A percentile compares a stretch with the other conserved stretches of the same genome.
Conservation (phyloP, 805 yeast genomes). For the Candida tammaniensis region DNA sequence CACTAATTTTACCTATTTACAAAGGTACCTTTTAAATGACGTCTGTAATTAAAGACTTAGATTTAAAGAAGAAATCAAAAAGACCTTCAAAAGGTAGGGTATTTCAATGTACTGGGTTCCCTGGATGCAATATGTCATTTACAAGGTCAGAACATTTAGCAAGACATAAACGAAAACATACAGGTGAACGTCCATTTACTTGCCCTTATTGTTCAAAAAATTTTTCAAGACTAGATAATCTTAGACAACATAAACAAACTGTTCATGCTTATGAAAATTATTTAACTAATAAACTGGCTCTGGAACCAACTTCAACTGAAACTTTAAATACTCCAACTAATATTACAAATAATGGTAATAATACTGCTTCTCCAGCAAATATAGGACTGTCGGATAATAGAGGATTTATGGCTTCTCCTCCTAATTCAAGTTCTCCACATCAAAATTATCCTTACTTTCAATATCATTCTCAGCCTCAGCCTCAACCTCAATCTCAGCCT, state of each 20-base stretch:
- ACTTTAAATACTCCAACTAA: neutral
- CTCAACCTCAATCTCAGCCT: neutral
- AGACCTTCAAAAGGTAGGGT: slow-evolving; percentile 53
- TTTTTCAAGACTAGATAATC: slow-evolving; percentile 81
- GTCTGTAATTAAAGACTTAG: slow-evolving; percentile 4
- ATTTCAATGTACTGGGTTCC: slow-evolving; percentile 83
- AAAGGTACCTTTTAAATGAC: slow-evolving; percentile 4
- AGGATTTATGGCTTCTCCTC: slow-evolving; percentile 22
- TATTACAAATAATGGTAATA: neutral
- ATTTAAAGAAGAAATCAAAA: slow-evolving; percentile 23
- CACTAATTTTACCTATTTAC: too few species aligned
- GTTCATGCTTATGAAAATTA: slow-evolving; percentile 44
- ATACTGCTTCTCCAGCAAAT: neutral
- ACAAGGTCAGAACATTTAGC: slow-evolving; percentile 91
- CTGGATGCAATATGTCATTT: slow-evolving; percentile 84
- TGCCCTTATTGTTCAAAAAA: slow-evolving; percentile 79
- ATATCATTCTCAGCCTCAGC: slow-evolving; percentile 6
- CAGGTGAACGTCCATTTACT: slow-evolving; percentile 91
- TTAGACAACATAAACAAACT: slow-evolving; percentile 89
- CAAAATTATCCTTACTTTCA: slow-evolving; percentile 14
- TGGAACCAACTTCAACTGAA: neutral
- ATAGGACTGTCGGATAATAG: neutral
- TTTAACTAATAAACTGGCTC: slow-evolving; percentile 14
- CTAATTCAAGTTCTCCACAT: slow-evolving; percentile 24
- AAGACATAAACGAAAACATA: slow-evolving; percentile 87